Evolutionary conservation across 257 asterid species (phyloP), one percentile per base, ranked within the genome.

Genomic region (Ajuga chamaepitys): DNA sequence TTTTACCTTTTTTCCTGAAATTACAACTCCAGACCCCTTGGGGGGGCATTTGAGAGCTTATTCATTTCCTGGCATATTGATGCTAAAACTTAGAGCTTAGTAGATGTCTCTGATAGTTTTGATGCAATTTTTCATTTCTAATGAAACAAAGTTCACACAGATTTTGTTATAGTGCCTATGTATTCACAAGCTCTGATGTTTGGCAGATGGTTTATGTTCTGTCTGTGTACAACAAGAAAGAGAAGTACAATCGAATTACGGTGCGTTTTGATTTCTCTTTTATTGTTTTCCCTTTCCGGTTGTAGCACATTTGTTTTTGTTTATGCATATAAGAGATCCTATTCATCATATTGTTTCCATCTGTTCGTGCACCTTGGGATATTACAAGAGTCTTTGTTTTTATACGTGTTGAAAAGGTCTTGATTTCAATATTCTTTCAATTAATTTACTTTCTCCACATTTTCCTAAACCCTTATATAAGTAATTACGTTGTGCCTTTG

Each of bases 151-250:
- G 32, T 26, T 62, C 30, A 54, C 8, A 34, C 38, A 32, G 57
- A 46, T 71, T 62, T 50, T 65, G 64, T 40, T 16, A 68, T 18
- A 38, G 46, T 66, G 48, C 64, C 25, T 68, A 16, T 52, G 14
- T 47, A 47, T 13, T 75, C 48, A 70, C 60, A 42, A 42, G 71
- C 64, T 75, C 38, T 21, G 16, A 37, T 58, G 56, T 72, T 71
- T 81, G 74, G 64, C 95, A 86, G 95, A 86, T 86, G 95, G 88
- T 86, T 37, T 86, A 86, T 37, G 95, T 86, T 52, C 78, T 86
- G 68, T 83, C 95, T 40, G 80, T 86, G 56, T 86, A 81, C 90
- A 81, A 82, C 84, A 86, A 83, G 80, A 86, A 81, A 75, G 95
- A 86, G 82, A 83, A 81, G 81, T 66, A 79, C 78, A 76, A 86